Conservation (phyloP, 331 rosid genomes). For the Quercus tomentella region DNA sequence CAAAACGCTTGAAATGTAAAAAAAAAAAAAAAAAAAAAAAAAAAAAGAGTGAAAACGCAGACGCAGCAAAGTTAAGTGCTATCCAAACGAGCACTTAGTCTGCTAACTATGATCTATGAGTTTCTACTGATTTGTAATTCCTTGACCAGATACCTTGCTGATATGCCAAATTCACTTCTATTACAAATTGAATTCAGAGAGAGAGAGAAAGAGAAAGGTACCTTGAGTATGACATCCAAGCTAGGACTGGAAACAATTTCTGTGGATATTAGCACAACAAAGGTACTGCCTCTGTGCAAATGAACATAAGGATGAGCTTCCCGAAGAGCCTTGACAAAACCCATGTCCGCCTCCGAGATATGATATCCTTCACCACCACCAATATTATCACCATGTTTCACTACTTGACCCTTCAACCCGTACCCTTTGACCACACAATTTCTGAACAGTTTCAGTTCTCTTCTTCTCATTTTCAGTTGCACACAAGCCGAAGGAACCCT, state of each 20-base stretch:
- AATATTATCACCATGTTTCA: background rate
- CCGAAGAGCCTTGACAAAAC: constrained; percentile 39
- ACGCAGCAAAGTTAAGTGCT: no score
- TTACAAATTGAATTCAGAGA: background rate
- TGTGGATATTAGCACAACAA: constrained; percentile 46
- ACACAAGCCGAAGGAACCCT: background rate
- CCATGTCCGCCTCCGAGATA: constrained; percentile 28
- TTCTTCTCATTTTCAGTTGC: constrained; percentile 3
- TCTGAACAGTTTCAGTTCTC: background rate
- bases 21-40: no score
- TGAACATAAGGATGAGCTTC: constrained; percentile 62
- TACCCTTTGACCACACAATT: constrained; percentile 22
- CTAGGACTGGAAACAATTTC: constrained; percentile 39
- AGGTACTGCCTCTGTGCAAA: constrained; percentile 31
- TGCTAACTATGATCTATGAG: no score
- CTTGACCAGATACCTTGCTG: no score
- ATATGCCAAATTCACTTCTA: no score
- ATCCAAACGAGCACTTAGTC: no score
- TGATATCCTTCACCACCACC: background rate
- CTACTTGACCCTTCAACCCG: background rate
- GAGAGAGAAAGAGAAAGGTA: constrained; percentile 11
- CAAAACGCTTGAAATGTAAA: no score
- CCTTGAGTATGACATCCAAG: constrained; percentile 55
- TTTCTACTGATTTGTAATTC: no score
- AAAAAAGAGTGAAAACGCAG: no score